phyloP scores from a whole-genome alignment of 2,329 filamentous ascomycete genomes.

The Pyrenochaeta sp. region DNA sequence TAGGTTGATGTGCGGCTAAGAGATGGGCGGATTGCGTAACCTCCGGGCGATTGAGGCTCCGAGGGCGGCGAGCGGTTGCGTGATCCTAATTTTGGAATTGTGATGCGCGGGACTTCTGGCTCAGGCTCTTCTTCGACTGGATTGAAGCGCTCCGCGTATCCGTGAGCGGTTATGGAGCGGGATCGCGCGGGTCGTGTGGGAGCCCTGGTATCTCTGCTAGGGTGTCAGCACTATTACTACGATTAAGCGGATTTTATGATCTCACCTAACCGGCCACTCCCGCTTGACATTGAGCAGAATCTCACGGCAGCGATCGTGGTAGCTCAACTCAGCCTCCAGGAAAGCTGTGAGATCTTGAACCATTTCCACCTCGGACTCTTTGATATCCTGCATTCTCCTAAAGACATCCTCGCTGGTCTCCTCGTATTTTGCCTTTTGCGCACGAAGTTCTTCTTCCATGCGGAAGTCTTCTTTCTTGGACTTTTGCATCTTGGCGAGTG shows the following conservation, averaged over 20 bases:
- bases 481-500: slow-evolving; percentile 88
- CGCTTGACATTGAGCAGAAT: slow-evolving; percentile 74
- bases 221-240: slow-evolving; percentile 22
- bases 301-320: slow-evolving; percentile 89
- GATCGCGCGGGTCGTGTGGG: slow-evolving; percentile 58
- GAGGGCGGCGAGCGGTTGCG: slow-evolving; percentile 52
- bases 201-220: slow-evolving; percentile 33
- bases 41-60: slow-evolving; percentile 35
- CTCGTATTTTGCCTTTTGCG: slow-evolving; percentile 94
- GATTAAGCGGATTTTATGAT: not conserved
- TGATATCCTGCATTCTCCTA: slow-evolving; percentile 94
- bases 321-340: slow-evolving; percentile 86
- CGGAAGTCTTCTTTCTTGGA: slow-evolving; percentile 92
- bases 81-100: slow-evolving; percentile 50
- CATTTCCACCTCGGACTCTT: slow-evolving; percentile 86
- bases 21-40: slow-evolving; percentile 54
- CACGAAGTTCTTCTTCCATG: slow-evolving; percentile 88
- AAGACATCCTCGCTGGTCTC: slow-evolving; percentile 92
- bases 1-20: slow-evolving; percentile 64
- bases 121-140: slow-evolving; percentile 64
- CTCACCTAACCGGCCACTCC: slow-evolving; percentile 72
- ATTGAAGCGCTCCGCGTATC: slow-evolving; percentile 67
- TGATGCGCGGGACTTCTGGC: slow-evolving; percentile 58
- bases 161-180: slow-evolving; percentile 70
- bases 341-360: slow-evolving; percentile 81